Base-by-base conservation (phyloP, 345 rosid species). In the Fremontodendron californicum region DNA sequence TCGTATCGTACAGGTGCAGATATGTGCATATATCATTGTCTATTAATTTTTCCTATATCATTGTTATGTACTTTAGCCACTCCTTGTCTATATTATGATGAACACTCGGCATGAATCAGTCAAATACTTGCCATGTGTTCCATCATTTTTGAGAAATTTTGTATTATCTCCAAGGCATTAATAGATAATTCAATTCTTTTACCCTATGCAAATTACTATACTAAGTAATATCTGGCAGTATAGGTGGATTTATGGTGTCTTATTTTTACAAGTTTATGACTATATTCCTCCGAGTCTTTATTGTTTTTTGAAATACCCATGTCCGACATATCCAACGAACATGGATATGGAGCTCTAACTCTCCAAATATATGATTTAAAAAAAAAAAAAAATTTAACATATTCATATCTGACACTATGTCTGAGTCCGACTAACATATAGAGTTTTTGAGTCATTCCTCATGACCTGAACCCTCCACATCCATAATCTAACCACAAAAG, bases 121-220 rank as follows among this genome's bases (percentile, higher is more conserved):
- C 39, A 15, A 57, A 31, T 77, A 70, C 70, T 46, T 71, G 79
- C 51, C 29, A 3, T 68, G 70, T 75, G 83, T 67, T 81, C 76
- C 68, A 66, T 66, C 55, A 13, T 49, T 54, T 55, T 61, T 21
- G 66, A 64, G 82, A 73, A 82, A 81, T 81, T 84, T 85, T 81
- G 85, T 40, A 33, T 72, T 46, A 62, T 79, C 35, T 39, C 71
- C 39, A 3, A 63, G 76, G 63, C 68, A 70, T 35, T 76, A 82
- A 29, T 71, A 75, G 80, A 52, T 23, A 43, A 62, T 49, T 54
- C 74, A 42, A 12, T 40, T 16, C n/a, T 31, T 37, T 19, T 33
- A 42, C 10, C 27, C 35, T 16, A 11, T 69, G 39, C 55, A 69
- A 68, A 25, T 69, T 69, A 65, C 23, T 67, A 8, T 18, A 16